Evolutionary conservation across 768 basidiomycete genomes (phyloP), one percentile per base, ranked within the genome.

Genomic region (Sarcodon sp.): DNA sequence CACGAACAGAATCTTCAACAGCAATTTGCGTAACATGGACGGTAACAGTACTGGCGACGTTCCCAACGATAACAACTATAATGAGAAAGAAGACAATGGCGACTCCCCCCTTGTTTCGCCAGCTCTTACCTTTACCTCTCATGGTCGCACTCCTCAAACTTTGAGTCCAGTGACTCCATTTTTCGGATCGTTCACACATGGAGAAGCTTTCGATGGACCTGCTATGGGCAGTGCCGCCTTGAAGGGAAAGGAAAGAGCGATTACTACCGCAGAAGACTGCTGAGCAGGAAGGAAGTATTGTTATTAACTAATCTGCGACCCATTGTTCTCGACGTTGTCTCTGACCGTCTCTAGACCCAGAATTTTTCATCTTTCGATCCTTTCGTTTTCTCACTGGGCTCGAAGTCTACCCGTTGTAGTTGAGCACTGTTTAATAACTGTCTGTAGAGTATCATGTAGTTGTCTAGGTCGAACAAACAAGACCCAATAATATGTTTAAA

Each of bases 131-230:
- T 62, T 57, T 45, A 57, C 60, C 34, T 41, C 59, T 13, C 57
- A 41, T 13, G 39, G 39, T 41, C 15, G 58, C n/a, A 64, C 60
- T 16, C 59, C 63, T 0, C 55, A 55, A 33, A 55, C 59, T 27
- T 54, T 62, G 8, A 61, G 59, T 37, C 61, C 61, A 0, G 53
- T 59, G 11, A 62, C 61, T 33, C 61, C 61, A 9, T 61, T 58
- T 52, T 59, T 57, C 6, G 58, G 58, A 18, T 58, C 58, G 48
- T 58, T 58, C 51, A 44, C 51, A 10, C 41, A 46, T 21, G 58
- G 51, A 2, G 58, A 58, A 35, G 34, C 53, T 34, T 61, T 61
- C 50, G 59, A 59, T 21, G 51, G 47, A 18, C 46, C 45, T 31
- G 11, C 45, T 31, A 41, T 47, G 36, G 47, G 34, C 8, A 35